These are phyloP conservation scores for Pseudogymnoascus sp. DNA, from an alignment of 2,329 filamentous ascomycete genomes.

Conservation along the genomic window DNA sequence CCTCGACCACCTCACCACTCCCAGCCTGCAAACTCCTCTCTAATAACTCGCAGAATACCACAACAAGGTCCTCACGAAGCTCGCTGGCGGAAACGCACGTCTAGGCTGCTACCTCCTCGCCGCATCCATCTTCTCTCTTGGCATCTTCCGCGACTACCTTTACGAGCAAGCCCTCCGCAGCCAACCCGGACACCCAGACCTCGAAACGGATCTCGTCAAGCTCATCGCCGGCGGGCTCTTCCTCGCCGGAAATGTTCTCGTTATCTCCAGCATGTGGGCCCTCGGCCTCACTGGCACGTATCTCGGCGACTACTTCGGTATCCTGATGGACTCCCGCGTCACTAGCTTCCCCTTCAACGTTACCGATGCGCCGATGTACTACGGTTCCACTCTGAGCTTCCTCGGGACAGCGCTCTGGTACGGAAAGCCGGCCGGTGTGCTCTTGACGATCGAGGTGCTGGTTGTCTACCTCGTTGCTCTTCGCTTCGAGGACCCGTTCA, in stretches of 20 bases:
- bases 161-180: slow-evolving; percentile 76
- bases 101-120: slow-evolving; percentile 86
- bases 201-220: slow-evolving; percentile 51
- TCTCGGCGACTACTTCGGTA: slow-evolving; percentile 96
- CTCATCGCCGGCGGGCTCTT: slow-evolving; percentile 65
- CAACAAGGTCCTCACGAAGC: slow-evolving; percentile 78
- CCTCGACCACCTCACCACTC: slow-evolving; percentile 9
- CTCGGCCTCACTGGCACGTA: slow-evolving; percentile 94
- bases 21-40: slow-evolving; percentile 14
- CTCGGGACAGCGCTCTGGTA: slow-evolving; percentile 76
- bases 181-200: slow-evolving; percentile 65
- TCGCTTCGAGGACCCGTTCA: slow-evolving; percentile 89
- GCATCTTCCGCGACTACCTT: slow-evolving; percentile 77
- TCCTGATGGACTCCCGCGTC: slow-evolving; percentile 91
- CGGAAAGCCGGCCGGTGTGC: slow-evolving; percentile 76
- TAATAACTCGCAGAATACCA: slow-evolving; percentile 62
- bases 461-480: slow-evolving; percentile 73
- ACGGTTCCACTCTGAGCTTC: slow-evolving; percentile 87
- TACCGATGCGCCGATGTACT: slow-evolving; percentile 89
- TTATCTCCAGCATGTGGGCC: slow-evolving; percentile 81
- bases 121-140: slow-evolving; percentile 80
- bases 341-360: slow-evolving; percentile 95
- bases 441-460: slow-evolving; percentile 67
- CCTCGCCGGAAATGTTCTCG: slow-evolving; percentile 68
- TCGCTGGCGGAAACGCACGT: slow-evolving; percentile 70